These are phyloP conservation scores for Gossypium australe DNA, from an alignment of 345 rosid genomes.

Conservation along the genomic window DNA sequence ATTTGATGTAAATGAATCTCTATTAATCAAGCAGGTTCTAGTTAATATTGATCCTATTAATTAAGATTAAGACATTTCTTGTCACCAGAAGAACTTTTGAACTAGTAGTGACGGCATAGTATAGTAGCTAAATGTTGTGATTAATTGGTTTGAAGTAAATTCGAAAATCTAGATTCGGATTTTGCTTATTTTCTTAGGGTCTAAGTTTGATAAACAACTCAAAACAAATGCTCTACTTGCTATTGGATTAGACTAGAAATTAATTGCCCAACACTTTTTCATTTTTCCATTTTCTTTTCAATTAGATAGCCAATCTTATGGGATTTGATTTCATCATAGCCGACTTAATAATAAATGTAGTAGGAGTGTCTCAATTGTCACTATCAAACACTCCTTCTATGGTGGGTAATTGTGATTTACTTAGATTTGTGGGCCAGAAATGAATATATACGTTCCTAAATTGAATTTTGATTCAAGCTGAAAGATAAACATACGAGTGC, in stretches of 20 bases:
- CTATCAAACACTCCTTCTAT: neutral
- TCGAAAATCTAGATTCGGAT: neutral
- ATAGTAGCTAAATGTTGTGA: neutral
- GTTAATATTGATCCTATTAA: neutral
- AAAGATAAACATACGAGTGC: too few species aligned
- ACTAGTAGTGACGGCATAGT: neutral
- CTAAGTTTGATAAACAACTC: slow-evolving; percentile 3
- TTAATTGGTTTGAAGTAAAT: neutral
- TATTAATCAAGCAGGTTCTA: neutral
- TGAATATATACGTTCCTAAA: too few species aligned
- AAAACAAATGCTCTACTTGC: neutral
- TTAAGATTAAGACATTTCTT: neutral
- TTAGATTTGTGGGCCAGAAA: neutral
- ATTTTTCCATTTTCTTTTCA: neutral
- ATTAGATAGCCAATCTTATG: neutral
- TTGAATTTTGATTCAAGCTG: too few species aligned
- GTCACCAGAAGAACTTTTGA: neutral
- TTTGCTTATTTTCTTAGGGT: neutral
- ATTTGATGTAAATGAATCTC: neutral
- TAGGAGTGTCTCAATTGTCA: neutral
- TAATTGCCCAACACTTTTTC: neutral
- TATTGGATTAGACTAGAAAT: neutral
- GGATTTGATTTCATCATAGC: neutral
- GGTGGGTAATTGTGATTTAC: neutral
- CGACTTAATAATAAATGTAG: neutral